Evolutionary conservation across 2,329 filamentous ascomycete genomes (phyloP), one percentile per base, ranked within the genome.

Genomic region (Aspergillus cejpii): DNA sequence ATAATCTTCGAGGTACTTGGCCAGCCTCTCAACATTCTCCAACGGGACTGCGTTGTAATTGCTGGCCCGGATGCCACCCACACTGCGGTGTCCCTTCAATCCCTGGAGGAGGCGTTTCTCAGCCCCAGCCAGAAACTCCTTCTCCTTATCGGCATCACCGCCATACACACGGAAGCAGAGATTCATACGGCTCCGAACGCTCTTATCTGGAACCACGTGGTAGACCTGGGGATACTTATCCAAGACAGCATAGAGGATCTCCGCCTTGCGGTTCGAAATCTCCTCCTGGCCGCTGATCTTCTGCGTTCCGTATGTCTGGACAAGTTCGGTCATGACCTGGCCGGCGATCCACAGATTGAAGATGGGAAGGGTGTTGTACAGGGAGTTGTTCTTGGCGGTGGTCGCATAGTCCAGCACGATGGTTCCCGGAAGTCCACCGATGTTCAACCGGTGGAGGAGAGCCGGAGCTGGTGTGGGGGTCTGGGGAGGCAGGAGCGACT

Each of bases 321-420:
- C 74, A 1, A 95, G 77, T 52, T 79, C 81, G 61, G 85, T 81
- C 61, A 97, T 83, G 41, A 97, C 90, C 63, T 87, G 81, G n/a
- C 89, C 89, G 12, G 87, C 87, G 43, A 96, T 80, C 59, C 84
- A 97, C 28, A 96, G 85, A 64, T 91, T 90, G 51, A 97, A 95
- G 60, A 97, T 94, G 59, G 87, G 90, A 8, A 97, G 73, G 0
- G 91, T 97, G 70, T 97, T 97, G 74, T 97, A 97, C 21, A 97
- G 76, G 56, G 85, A 92, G 72, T 94, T 92, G 72, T 94, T 94
- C 75, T 94, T 94, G 31, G 86, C 84, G 54, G 92, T 84, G 0
- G 80, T 88, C 50, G 88, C 83, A 62, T 91, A 97, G 52, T 87
- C 80, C 38, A 97, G 73, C 11, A 34, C 17, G 34, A 96, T 79